Base-by-base conservation (phyloP, 345 rosid species). In the Bruguiera gymnorhiza region DNA sequence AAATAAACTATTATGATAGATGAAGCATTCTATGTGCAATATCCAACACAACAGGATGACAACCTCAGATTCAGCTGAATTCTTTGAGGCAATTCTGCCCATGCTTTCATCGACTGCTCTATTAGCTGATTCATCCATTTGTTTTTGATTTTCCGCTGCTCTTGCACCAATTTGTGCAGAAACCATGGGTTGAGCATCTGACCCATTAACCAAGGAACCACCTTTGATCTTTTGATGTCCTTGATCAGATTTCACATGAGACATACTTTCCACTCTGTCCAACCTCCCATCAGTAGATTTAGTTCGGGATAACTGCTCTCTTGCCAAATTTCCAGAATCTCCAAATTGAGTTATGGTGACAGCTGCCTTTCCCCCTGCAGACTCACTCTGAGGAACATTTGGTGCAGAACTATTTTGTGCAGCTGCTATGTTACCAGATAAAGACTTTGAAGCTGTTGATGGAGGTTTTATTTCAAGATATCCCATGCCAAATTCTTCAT, bases 401-500 rank as follows among this genome's bases (percentile, higher is more conserved):
- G 72, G 13, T 50, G 75, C 73, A 76, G 91, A 71, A 65, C 87
- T 91, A 65, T 81, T 88, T 63, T 86, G 88, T 26, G 78, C 79
- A 52, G 83, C 60, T 52, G 73, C 73, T 57, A 68, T 29, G 68
- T 70, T 83, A 68, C 81, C 66, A 69, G 84, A 69, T 30, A 78
- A 50, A 75, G 88, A 83, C 82, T 86, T 92, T 60, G 89, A 71
- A 65, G 87, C 82, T 62, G 82, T 77, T 13, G 89, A 72, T 57
- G 90, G 86, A 71, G 93, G 88, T 81, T 89, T 96, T 62, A 89
- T 78, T 70, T 96, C 98, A 66, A 96, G 89, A 78, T 86, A 92
- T 76, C 99, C 99, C 99, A 90, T 90, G 75, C 97, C 95, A 84
- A 92, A 96, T 81, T 96, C 99, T 81, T 96, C 99, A 78, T 96